Percentiles rank a stretch among this genome's conserved stretches.
These are phyloP conservation scores for Auricularia auricula-judae DNA, from an alignment of 768 basidiomycete species.

Conservation along the genomic window DNA sequence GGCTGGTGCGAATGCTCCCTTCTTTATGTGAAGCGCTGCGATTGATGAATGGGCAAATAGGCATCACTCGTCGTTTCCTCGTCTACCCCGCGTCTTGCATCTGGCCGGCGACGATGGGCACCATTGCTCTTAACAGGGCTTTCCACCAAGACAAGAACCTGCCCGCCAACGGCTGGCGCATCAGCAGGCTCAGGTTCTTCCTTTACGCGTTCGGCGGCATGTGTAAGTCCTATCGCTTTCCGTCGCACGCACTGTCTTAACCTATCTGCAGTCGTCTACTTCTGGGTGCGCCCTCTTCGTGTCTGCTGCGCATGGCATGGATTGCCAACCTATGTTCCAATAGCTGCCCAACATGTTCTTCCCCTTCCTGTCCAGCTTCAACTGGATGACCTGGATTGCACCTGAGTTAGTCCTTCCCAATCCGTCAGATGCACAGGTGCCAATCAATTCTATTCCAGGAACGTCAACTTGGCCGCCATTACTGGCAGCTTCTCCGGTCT, in stretches of 20 bases:
- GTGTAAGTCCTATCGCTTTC: neutral
- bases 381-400: constrained; percentile 29
- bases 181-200: constrained; percentile 10
- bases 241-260: constrained; percentile 18
- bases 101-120: neutral
- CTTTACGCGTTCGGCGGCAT: constrained; percentile 12
- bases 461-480: constrained; percentile 2
- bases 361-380: constrained; percentile 17
- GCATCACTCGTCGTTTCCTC: neutral
- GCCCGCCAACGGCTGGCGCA: constrained; percentile 5
- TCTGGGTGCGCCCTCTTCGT: neutral
- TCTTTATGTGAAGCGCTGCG: no score
- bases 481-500: constrained; percentile 20
- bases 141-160: neutral
- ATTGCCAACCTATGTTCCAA: no score
- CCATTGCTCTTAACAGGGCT: neutral
- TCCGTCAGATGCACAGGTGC: neutral
- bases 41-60: no score
- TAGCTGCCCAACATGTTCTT: constrained; percentile 14
- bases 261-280: constrained; percentile 15
- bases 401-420: constrained; percentile 20
- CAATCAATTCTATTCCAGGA: neutral
- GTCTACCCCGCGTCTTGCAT: constrained; percentile 1
- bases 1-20: neutral
- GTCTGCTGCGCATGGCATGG: no score